Conservation (phyloP, 805 yeast genomes). For the Middelhovenomyces tepae region DNA sequence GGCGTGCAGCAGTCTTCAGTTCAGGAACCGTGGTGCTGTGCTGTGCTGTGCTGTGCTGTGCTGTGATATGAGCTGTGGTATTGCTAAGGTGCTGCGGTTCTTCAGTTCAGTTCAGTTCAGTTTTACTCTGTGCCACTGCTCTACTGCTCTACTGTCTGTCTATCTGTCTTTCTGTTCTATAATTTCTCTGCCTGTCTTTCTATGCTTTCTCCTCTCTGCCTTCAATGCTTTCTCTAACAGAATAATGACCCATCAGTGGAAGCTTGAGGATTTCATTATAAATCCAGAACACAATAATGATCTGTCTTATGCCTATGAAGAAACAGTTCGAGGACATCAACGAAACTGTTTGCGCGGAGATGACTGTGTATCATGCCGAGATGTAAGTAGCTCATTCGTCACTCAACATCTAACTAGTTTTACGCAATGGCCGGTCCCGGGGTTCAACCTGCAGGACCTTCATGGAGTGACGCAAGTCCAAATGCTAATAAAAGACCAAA, state of each 20-base stretch:
- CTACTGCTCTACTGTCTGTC: no score
- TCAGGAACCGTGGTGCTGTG: no score
- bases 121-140: no score
- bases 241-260: conserved; percentile 24
- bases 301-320: conserved; percentile 26
- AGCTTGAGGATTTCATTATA: conserved; percentile 31
- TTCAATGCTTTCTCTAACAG: conserved; percentile 14
- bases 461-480: conserved; percentile 19
- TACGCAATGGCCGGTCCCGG: conserved; percentile 26
- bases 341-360: conserved; percentile 30
- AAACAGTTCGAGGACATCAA: conserved; percentile 28
- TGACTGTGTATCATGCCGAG: conserved; percentile 28
- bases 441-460: conserved; percentile 20
- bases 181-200: neutral
- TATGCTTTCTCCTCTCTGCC: neutral
- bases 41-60: no score
- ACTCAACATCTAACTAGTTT: conserved; percentile 16
- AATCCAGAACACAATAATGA: conserved; percentile 28
- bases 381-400: conserved; percentile 6
- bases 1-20: no score
- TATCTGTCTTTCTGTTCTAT: no score
- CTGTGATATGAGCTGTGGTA: no score
- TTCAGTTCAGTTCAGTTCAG: no score
- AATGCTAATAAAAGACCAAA: neutral
- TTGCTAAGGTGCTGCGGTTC: no score